Conservation (phyloP, 768 basidiomycete species). For the Boletus subparvulus region DNA sequence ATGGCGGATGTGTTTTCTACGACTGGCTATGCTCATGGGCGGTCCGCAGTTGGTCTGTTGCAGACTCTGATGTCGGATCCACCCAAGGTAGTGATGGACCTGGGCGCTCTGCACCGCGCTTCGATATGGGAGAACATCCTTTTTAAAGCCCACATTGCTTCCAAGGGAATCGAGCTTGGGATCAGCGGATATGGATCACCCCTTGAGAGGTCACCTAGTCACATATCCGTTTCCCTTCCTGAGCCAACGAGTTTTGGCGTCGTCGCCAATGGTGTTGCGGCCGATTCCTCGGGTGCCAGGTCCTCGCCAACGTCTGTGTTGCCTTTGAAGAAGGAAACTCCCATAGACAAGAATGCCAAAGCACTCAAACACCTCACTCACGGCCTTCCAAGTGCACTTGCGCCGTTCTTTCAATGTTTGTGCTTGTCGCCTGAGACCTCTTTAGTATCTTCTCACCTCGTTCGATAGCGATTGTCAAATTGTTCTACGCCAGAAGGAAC, state of each 20-base stretch:
- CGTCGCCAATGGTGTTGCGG: constrained; percentile 30
- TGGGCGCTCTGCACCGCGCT: constrained; percentile 80
- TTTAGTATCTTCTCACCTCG: constrained; percentile 11
- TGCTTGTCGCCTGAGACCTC: constrained; percentile 1
- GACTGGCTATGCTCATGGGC: constrained; percentile 77
- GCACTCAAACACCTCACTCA: constrained; percentile 79
- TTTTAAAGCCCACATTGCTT: constrained; percentile 58
- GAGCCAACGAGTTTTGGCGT: constrained; percentile 34
- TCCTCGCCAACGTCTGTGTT: constrained; percentile 24
- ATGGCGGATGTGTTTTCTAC: constrained; percentile 87
- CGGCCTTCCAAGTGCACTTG: constrained; percentile 70
- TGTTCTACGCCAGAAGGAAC: constrained; percentile 80
- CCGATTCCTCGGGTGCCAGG: constrained; percentile 22
- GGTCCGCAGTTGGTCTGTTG: constrained; percentile 71
- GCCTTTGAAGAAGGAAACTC: constrained; percentile 41
- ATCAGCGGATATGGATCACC: constrained; percentile 46
- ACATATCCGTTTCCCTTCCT: constrained; percentile 42
- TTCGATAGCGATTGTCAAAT: constrained; percentile 72
- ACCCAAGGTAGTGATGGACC: constrained; percentile 61
- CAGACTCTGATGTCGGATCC: constrained; percentile 69
- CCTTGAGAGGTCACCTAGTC: constrained; percentile 48
- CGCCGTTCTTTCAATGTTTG: constrained; percentile 86
- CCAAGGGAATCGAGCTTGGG: constrained; percentile 53
- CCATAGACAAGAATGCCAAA: constrained; percentile 65
- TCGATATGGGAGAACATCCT: constrained; percentile 86